A percentile compares a stretch with the other conserved stretches of the same genome.
These are phyloP conservation scores for Leccinum uliginosum DNA, from an alignment of 768 basidiomycete species.

Conservation along the genomic window DNA sequence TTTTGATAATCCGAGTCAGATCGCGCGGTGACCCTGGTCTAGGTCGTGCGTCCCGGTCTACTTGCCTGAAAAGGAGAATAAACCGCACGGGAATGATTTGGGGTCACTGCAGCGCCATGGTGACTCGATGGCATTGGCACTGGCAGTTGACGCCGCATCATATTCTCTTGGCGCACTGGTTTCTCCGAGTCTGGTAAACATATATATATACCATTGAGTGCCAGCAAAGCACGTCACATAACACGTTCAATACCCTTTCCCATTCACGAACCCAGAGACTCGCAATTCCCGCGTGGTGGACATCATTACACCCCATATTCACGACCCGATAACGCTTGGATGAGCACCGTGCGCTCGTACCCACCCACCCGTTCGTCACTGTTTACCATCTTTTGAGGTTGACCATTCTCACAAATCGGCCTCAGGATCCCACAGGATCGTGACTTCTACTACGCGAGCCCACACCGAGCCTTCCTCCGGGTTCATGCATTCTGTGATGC, in stretches of 20 bases:
- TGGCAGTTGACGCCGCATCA: neutral
- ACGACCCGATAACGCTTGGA: slow-evolving; percentile 1
- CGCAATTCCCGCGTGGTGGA: slow-evolving; percentile 1
- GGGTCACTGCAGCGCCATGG: too few species aligned
- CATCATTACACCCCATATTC: neutral
- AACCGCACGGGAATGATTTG: too few species aligned
- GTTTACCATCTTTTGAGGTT: neutral
- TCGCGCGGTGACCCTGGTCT: too few species aligned
- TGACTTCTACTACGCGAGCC: slow-evolving; percentile 10
- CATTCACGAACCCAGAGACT: slow-evolving; percentile 4
- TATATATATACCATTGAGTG: slow-evolving; percentile 4
- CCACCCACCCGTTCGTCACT: slow-evolving; percentile 6
- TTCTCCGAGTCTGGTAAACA: neutral
- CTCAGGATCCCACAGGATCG: slow-evolving; percentile 11
- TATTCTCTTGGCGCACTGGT: slow-evolving; percentile 16
- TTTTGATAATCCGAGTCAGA: too few species aligned
- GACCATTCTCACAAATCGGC: neutral
- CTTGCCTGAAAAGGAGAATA: too few species aligned
- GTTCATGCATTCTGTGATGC: slow-evolving; percentile 24
- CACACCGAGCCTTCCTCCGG: slow-evolving; percentile 18
- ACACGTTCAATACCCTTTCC: neutral
- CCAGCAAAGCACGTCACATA: neutral
- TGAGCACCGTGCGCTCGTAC: slow-evolving; percentile 10
- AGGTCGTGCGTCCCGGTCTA: too few species aligned
- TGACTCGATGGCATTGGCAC: too few species aligned